Evolutionary conservation across 2,329 filamentous ascomycete species (phyloP), one percentile per base, ranked within the genome.

Genomic region (Pseudogymnoascus sp.): DNA sequence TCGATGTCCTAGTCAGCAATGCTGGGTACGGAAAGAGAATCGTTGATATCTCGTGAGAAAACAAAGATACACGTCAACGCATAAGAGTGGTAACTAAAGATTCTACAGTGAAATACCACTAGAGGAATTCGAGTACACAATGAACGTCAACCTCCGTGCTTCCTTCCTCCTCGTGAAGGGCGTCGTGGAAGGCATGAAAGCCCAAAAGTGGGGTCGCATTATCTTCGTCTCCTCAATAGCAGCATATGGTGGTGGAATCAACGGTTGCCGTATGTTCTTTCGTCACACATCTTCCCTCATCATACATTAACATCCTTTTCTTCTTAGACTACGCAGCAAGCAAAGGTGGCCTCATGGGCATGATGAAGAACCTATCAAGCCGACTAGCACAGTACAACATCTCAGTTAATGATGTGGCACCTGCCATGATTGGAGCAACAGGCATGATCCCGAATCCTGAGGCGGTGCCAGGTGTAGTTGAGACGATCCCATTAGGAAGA

Each of bases 1-100:
- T 65, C 5, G 64, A 89, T 69, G 88, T 90, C 21, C 75, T 89
- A 2, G 73, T 90, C 25, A 83, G 82, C 8, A 90, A 90, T 69
- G 87, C 87, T 1, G 87, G 86, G 0, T 81, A 87, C 67, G 86
- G 86, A 42, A 85, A 85, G 70, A 78, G 85, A n/a, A 82, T 86
- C 63, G 64, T 67, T 4, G 67, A 71, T 66, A 60, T 71, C 40
- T 68, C 64, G 65, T 67, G 23, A 14, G 60, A 7, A 23, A 14
- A 53, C 37, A 34, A 60, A n/a, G 16, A 21, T n/a, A 18, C 21
- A 21, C 38, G 16, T 18, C 8, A 42, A 46, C 12, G 38, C 7
- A 42, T 28, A 28, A 16, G 60, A 42, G 8, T 50, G 34, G 23
- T 60, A 23, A 25, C 44, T 64, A 14, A 44, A 23, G n/a, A 64